These are phyloP conservation scores for Scheffersomyces illinoinensis DNA, from an alignment of 1,139 yeast genomes.

Conservation along the genomic window DNA sequence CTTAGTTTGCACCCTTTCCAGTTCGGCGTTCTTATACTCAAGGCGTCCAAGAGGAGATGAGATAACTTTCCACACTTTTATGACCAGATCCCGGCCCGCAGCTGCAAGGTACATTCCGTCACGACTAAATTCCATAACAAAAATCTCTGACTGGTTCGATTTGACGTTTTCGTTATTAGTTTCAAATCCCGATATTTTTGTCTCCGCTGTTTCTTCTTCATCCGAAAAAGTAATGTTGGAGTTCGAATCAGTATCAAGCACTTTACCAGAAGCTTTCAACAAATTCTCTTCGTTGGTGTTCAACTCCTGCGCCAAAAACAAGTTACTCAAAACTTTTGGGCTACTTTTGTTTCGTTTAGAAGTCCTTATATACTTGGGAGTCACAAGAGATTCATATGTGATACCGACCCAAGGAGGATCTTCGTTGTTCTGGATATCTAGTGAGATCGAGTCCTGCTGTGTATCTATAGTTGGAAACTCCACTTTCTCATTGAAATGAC, in stretches of 20 bases:
- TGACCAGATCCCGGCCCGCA: constrained; percentile 72
- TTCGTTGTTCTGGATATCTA: constrained; percentile 4
- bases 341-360: constrained; percentile 46
- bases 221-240: constrained; percentile 4
- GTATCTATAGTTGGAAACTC: constrained; percentile 1
- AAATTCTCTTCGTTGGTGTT: constrained; percentile 17
- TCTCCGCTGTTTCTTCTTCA: constrained; percentile 1
- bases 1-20: constrained; percentile 6
- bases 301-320: constrained; percentile 83
- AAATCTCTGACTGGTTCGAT: constrained; percentile 49
- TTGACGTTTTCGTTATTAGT: constrained; percentile 7
- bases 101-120: constrained; percentile 86
- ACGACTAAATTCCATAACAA: constrained; percentile 69
- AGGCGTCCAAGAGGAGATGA: constrained; percentile 65
- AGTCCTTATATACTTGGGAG: constrained; percentile 57
- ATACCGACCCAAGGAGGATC: constrained; percentile 35
- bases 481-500: neutral
- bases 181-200: neutral
- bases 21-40: constrained; percentile 32
- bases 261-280: neutral
- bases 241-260: constrained; percentile 4
- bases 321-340: constrained; percentile 48
- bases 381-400: constrained; percentile 38
- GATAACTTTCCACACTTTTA: constrained; percentile 79
- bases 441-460: neutral